Evolutionary conservation across 1,284 basidiomycete species (phyloP).

Genomic region (Marasmius tenuissimus): DNA sequence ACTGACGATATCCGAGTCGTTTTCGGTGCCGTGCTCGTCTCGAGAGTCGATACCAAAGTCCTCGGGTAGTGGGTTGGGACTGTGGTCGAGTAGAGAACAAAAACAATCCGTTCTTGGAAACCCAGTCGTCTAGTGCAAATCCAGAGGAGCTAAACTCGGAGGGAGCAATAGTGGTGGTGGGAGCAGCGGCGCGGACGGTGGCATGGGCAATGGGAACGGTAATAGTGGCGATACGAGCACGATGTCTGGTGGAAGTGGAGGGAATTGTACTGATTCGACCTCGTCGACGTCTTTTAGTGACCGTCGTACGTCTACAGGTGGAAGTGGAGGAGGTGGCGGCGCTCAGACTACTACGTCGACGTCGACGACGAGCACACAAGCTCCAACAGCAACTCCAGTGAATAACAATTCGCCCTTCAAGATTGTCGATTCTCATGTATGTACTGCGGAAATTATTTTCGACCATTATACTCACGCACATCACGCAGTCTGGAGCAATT

Average conservation of each 20-base stretch:
- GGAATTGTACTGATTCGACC: constrained; percentile 14
- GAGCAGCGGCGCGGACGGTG: not conserved
- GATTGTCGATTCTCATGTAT: constrained; percentile 33
- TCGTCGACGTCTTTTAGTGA: constrained; percentile 4
- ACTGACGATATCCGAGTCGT: constrained; percentile 68
- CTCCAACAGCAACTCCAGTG: constrained; percentile 24
- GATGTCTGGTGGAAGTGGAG: constrained; percentile 10
- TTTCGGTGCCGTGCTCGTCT: constrained; percentile 49
- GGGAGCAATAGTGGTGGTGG: constrained; percentile 14
- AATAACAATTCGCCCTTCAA: constrained; percentile 27
- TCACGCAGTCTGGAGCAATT: constrained; percentile 56
- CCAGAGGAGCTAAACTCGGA: constrained; percentile 23
- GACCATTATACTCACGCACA: not conserved
- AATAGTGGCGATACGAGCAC: not conserved
- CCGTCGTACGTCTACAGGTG: constrained; percentile 4
- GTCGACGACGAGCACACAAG: constrained; percentile 10
- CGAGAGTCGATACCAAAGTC: constrained; percentile 20
- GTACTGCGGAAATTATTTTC: not conserved
- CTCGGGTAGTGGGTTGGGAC: not conserved
- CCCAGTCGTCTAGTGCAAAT: constrained; percentile 42
- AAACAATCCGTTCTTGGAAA: constrained; percentile 8
- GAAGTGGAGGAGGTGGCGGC: not conserved
- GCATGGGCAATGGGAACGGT: constrained; percentile 7
- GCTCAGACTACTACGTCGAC: constrained; percentile 14
- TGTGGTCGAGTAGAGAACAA: constrained; percentile 13